Conservation (phyloP, 345 rosid genomes). For the Cardamine chenopodiifolia region DNA sequence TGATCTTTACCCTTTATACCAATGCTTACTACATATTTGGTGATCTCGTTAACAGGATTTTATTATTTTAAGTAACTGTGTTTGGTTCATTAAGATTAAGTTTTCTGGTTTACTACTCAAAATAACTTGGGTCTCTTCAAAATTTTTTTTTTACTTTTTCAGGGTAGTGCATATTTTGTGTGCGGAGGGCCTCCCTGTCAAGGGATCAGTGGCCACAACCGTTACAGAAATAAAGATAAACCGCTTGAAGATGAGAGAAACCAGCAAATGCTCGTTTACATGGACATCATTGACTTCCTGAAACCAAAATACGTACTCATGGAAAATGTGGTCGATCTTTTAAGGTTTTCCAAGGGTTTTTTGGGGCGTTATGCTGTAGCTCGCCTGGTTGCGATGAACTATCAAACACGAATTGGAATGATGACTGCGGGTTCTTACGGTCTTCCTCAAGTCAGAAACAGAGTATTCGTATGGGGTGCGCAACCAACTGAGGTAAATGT, state of each 20-base stretch:
- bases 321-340: slow-evolving; percentile 59
- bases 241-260: slow-evolving; percentile 48
- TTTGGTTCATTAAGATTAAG: too few relatives aligned
- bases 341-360: slow-evolving; percentile 47
- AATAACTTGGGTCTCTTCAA: too few relatives aligned
- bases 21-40: neutral
- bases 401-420: slow-evolving; percentile 53
- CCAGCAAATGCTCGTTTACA: slow-evolving; percentile 39
- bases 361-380: slow-evolving; percentile 51
- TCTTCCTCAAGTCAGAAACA: slow-evolving; percentile 48
- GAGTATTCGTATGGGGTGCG: slow-evolving; percentile 59
- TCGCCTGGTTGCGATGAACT: slow-evolving; percentile 50
- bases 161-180: slow-evolving; percentile 48
- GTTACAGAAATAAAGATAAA: slow-evolving; percentile 39
- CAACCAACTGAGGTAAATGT: slow-evolving; percentile 44
- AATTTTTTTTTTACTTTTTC: neutral
- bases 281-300: slow-evolving; percentile 46
- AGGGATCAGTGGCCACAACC: slow-evolving; percentile 51
- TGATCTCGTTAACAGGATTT: neutral
- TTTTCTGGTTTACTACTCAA: too few relatives aligned
- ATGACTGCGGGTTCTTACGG: slow-evolving; percentile 57
- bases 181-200: slow-evolving; percentile 58
- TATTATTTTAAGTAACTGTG: too few relatives aligned
- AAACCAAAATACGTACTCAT: slow-evolving; percentile 55
- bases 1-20: neutral